Conservation (phyloP, 208 protist species). For the Trypanosoma conorhini region DNA sequence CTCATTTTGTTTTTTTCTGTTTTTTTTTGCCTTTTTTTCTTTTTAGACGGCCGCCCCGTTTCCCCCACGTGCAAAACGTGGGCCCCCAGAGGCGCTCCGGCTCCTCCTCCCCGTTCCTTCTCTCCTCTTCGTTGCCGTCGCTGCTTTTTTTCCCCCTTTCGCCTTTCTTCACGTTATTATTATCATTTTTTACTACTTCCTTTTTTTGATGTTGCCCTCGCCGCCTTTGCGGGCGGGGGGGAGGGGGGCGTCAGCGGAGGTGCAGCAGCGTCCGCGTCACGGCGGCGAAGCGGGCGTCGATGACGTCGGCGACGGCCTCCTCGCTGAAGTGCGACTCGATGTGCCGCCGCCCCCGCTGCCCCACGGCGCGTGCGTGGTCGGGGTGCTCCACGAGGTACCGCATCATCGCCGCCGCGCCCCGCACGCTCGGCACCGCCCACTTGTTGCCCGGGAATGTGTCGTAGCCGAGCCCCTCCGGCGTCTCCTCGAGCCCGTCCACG, state of each 20-base stretch:
- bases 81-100: too few relatives aligned
- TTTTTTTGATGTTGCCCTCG: too few relatives aligned
- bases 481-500: slow-evolving; percentile 48
- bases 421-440: slow-evolving; percentile 40
- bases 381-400: slow-evolving; percentile 36
- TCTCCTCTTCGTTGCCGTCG: too few relatives aligned
- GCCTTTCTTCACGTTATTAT: neutral
- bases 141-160: neutral
- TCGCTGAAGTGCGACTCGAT: slow-evolving; percentile 34
- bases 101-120: too few relatives aligned
- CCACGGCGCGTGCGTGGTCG: slow-evolving; percentile 34
- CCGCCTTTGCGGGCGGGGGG: too few relatives aligned
- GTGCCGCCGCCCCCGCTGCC: slow-evolving; percentile 27
- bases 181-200: too few relatives aligned
- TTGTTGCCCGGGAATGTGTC: slow-evolving; percentile 25
- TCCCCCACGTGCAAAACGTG: too few relatives aligned
- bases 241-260: too few relatives aligned
- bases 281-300: slow-evolving; percentile 24
- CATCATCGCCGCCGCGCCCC: slow-evolving; percentile 33
- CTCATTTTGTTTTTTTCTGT: too few relatives aligned
- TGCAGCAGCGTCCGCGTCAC: neutral
- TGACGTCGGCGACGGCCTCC: slow-evolving; percentile 43
- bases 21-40: too few relatives aligned
- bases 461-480: slow-evolving; percentile 27
- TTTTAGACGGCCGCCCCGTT: too few relatives aligned